Conservation (phyloP, 148 eudicot genomes). For the Rhododendron kiyosumense region DNA sequence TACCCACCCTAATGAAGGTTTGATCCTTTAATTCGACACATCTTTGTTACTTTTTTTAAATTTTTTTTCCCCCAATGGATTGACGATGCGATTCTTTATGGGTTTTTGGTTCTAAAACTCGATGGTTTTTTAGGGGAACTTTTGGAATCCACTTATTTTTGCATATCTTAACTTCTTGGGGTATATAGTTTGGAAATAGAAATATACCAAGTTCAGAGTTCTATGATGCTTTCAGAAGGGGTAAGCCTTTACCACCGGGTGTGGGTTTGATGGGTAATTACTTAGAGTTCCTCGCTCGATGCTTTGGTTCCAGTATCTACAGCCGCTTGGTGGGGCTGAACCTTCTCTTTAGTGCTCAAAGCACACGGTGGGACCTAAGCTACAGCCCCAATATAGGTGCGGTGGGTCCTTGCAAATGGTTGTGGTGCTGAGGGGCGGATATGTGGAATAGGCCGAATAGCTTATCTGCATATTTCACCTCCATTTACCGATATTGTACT, state of each 20-base stretch:
- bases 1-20: conserved; percentile 19
- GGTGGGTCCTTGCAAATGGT: not conserved
- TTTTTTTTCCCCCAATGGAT: not conserved
- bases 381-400: not conserved
- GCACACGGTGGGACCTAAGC: not conserved
- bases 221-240: not conserved
- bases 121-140: not conserved
- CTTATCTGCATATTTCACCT: not conserved
- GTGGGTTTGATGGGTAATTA: not conserved
- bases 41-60: not conserved
- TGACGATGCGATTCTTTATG: not conserved
- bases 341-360: not conserved
- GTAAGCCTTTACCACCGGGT: not conserved
- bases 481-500: not conserved
- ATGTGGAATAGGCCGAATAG: not conserved
- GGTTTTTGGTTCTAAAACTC: not conserved
- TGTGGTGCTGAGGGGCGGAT: not conserved
- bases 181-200: too few relatives aligned
- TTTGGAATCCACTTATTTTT: conserved; percentile 5
- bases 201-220: not conserved
- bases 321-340: not conserved
- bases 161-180: not conserved
- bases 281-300: not conserved
- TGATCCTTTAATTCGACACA: conserved; percentile 7
- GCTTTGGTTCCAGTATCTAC: not conserved